Conservation (phyloP, 371 early-diverging fungal genomes). For the Blakeslea trispora region DNA sequence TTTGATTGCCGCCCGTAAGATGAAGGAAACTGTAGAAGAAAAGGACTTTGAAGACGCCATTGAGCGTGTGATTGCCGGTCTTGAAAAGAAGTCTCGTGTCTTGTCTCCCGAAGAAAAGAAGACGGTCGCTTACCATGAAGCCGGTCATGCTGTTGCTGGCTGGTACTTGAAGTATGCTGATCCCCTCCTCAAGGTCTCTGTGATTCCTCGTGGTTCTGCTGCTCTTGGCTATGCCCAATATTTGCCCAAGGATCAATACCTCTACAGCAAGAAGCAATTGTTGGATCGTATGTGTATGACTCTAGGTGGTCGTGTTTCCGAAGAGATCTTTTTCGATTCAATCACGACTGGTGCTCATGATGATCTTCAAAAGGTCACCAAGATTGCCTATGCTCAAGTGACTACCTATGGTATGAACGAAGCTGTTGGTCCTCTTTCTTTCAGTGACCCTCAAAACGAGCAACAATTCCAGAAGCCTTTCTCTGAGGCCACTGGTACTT, state of each 20-base stretch:
- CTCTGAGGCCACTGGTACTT: conserved; percentile 90
- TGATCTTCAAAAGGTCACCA: conserved; percentile 97
- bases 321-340: conserved; percentile 91
- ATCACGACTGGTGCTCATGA: conserved; percentile 92
- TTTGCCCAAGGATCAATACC: conserved; percentile 95
- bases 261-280: conserved; percentile 91
- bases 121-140: conserved; percentile 99
- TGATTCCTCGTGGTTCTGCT: conserved; percentile 95
- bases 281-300: conserved; percentile 99
- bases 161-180: conserved; percentile 97
- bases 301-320: conserved; percentile 94
- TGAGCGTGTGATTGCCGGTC: conserved; percentile 97
- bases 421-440: conserved; percentile 87
- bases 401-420: conserved; percentile 95
- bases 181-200: conserved; percentile 96
- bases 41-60: conserved; percentile 96
- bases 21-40: conserved; percentile 76
- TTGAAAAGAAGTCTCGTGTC: conserved; percentile 95
- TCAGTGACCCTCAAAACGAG: conserved; percentile 72
- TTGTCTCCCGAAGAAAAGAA: conserved; percentile 98
- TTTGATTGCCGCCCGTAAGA: conserved; percentile 93
- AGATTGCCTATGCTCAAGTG: conserved; percentile 95
- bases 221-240: conserved; percentile 99
- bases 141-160: conserved; percentile 98
- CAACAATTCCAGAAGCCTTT: conserved; percentile 93